A percentile compares a stretch with the other conserved stretches of the same genome.
Conservation (phyloP, 2,329 filamentous ascomycete species). For the Sordariomycetes sp. region DNA sequence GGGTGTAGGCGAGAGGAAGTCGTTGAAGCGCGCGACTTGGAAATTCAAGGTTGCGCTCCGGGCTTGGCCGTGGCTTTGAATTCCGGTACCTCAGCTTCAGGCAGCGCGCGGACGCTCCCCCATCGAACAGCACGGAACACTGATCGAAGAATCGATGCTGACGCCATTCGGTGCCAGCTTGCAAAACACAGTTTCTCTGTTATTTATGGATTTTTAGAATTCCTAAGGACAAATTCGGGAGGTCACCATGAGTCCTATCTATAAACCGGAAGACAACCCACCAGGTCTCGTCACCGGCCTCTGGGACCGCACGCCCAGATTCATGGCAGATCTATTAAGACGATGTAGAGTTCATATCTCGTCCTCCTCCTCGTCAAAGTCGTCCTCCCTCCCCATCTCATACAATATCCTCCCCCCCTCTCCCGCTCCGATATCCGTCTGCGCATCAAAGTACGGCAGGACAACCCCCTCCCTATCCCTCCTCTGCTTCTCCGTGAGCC, state of each 20-base stretch:
- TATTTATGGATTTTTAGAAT: no score
- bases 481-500: slow-evolving; percentile 82
- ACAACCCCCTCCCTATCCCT: slow-evolving; percentile 79
- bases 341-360: slow-evolving; percentile 46
- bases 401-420: slow-evolving; percentile 91
- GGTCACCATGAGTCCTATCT: no score
- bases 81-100: neutral
- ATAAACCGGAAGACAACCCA: no score
- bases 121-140: neutral
- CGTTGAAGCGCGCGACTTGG: neutral
- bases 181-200: no score
- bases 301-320: no score
- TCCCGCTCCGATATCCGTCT: slow-evolving; percentile 63
- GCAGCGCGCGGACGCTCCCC: neutral
- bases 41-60: neutral
- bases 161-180: no score
- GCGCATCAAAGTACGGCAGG: slow-evolving; percentile 91
- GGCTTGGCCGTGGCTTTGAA: neutral
- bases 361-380: slow-evolving; percentile 93
- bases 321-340: neutral
- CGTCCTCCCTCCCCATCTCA: slow-evolving; percentile 91
- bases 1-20: neutral
- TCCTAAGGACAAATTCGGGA: no score
- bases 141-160: no score
- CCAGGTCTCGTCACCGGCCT: no score